Percentiles rank a stretch among this genome's conserved stretches.
phyloP scores from a whole-genome alignment of 257 asterid species.

The Fraxinus americana region DNA sequence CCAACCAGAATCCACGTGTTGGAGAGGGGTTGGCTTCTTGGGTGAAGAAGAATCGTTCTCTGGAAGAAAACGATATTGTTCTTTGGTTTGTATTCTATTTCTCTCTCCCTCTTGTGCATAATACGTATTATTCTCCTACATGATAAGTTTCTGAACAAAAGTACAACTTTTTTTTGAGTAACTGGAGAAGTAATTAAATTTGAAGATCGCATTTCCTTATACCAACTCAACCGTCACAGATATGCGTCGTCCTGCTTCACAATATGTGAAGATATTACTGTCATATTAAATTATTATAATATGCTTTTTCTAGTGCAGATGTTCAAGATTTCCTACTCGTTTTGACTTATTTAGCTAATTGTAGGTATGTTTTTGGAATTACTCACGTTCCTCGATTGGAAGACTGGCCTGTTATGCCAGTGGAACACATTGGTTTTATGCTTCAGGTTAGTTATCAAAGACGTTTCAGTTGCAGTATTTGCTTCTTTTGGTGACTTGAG shows the following conservation, averaged over 20 bases:
- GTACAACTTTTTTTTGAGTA: background rate
- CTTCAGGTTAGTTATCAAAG: constrained; percentile 64
- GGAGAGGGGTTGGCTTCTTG: constrained; percentile 97
- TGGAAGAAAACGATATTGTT: constrained; percentile 87
- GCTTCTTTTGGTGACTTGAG: background rate
- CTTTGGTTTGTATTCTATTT: constrained; percentile 66
- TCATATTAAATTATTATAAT: background rate
- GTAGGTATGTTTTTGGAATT: constrained; percentile 94
- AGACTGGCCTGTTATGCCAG: constrained; percentile 99
- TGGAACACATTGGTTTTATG: constrained; percentile 85
- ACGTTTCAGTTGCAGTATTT: background rate
- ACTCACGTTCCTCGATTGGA: constrained; percentile 95
- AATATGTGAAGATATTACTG: background rate
- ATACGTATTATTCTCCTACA: background rate
- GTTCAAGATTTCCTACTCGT: constrained; percentile 16
- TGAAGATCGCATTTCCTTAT: background rate
- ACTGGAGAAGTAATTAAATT: background rate
- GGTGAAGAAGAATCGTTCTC: constrained; percentile 82
- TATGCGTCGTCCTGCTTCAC: background rate
- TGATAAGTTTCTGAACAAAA: background rate
- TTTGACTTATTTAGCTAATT: constrained; percentile 20
- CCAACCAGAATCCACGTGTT: constrained; percentile 95
- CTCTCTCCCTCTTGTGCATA: background rate
- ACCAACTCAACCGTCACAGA: background rate
- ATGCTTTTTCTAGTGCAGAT: background rate